Conservation (phyloP, 2,329 filamentous ascomycete species). For the Penicillium nordicum region DNA sequence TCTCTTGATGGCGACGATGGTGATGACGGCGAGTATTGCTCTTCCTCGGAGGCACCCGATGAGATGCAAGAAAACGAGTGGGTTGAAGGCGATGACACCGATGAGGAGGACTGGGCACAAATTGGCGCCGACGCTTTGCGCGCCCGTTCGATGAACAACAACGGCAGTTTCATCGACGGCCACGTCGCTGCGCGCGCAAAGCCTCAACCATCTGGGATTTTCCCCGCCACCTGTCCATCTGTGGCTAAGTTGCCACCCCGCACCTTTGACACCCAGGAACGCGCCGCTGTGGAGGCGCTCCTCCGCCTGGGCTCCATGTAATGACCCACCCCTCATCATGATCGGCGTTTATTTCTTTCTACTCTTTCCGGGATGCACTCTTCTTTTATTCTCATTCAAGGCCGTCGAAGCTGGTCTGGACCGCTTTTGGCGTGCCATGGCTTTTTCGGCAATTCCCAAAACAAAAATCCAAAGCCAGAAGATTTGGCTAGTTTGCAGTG, state of each 20-base stretch:
- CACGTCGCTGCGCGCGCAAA: slow-evolving; percentile 18
- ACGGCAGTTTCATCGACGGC: slow-evolving; percentile 38
- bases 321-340: slow-evolving; percentile 25
- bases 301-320: slow-evolving; percentile 49
- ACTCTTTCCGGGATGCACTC: background rate
- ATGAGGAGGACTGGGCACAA: slow-evolving; percentile 93
- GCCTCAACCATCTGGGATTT: slow-evolving; percentile 18
- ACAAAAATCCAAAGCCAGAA: slow-evolving; percentile 11
- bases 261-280: slow-evolving; percentile 41
- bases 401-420: slow-evolving; percentile 28
- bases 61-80: slow-evolving; percentile 69
- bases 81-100: slow-evolving; percentile 82
- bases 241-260: slow-evolving; percentile 42
- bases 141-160: slow-evolving; percentile 55
- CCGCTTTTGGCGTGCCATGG: slow-evolving; percentile 19
- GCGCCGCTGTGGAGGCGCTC: slow-evolving; percentile 49
- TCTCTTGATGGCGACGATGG: slow-evolving; percentile 74
- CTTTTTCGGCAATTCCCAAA: slow-evolving; percentile 13
- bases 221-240: slow-evolving; percentile 33
- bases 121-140: slow-evolving; percentile 83
- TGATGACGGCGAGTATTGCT: slow-evolving; percentile 60
- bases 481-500: slow-evolving; percentile 9
- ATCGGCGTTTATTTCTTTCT: slow-evolving; percentile 22
- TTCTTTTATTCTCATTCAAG: slow-evolving; percentile 8
- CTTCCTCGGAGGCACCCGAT: slow-evolving; percentile 69